Percentiles rank a stretch among this genome's conserved stretches.
Evolutionary conservation across 495 filamentous ascomycete species (phyloP).

Genomic region (Bacidia rubella): DNA sequence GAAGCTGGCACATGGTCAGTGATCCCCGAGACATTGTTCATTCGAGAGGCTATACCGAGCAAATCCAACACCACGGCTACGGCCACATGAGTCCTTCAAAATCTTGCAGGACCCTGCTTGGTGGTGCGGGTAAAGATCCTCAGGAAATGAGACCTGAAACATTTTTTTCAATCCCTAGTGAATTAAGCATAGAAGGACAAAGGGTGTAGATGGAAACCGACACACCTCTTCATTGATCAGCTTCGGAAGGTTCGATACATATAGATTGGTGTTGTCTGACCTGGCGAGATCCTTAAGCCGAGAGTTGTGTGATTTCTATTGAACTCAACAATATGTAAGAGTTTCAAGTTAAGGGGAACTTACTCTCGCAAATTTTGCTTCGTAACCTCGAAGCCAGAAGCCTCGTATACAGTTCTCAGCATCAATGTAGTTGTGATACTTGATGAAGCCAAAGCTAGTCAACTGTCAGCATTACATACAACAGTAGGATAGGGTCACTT

Average conservation of each 20-base stretch:
- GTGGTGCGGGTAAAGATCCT: slow-evolving; percentile 41
- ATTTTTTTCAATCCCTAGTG: slow-evolving; percentile 8
- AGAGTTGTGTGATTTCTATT: slow-evolving; percentile 86
- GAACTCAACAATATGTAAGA: slow-evolving; percentile 10
- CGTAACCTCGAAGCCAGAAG: slow-evolving; percentile 87
- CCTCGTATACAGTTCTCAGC: slow-evolving; percentile 92
- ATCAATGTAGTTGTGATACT: slow-evolving; percentile 73
- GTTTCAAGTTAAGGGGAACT: background rate
- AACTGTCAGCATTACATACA: slow-evolving; percentile 13
- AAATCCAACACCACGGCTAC: slow-evolving; percentile 94
- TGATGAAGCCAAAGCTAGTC: slow-evolving; percentile 84
- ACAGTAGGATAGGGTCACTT: slow-evolving; percentile 8
- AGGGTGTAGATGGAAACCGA: slow-evolving; percentile 7
- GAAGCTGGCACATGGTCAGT: slow-evolving; percentile 43
- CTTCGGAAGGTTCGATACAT: slow-evolving; percentile 88
- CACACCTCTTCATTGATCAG: slow-evolving; percentile 76
- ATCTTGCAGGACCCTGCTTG: slow-evolving; percentile 84
- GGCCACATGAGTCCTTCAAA: slow-evolving; percentile 73
- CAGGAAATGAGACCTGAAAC: slow-evolving; percentile 48
- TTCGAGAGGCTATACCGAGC: slow-evolving; percentile 59
- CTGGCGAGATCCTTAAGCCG: slow-evolving; percentile 87
- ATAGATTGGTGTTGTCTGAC: slow-evolving; percentile 79
- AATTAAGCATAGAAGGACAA: background rate
- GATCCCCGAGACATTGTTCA: no score
- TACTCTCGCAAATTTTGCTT: slow-evolving; percentile 89